phyloP scores from a whole-genome alignment of 805 yeast species.

The Metschnikowia borealis region DNA sequence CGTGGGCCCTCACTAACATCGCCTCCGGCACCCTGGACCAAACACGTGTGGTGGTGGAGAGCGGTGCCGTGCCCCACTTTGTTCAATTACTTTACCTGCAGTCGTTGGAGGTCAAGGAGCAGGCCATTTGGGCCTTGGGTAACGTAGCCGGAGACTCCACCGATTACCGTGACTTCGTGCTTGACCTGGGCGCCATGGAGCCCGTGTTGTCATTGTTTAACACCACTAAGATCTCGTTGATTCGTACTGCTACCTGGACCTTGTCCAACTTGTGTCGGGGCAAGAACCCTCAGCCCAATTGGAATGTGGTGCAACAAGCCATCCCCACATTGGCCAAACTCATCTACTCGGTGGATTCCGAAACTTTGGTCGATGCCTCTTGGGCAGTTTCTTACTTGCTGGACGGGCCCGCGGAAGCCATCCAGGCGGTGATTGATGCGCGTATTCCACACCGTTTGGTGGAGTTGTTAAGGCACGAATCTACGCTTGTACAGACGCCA shows the following conservation, averaged over 20 bases:
- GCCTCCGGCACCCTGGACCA: slow-evolving; percentile 92
- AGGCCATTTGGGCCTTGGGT: slow-evolving; percentile 99
- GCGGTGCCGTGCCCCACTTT: slow-evolving; percentile 91
- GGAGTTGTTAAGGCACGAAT: slow-evolving; percentile 79
- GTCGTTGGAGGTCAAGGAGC: slow-evolving; percentile 91
- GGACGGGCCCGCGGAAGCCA: slow-evolving; percentile 89
- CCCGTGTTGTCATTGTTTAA: slow-evolving; percentile 79
- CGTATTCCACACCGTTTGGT: slow-evolving; percentile 93
- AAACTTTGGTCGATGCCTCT: slow-evolving; percentile 94
- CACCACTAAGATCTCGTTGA: slow-evolving; percentile 79
- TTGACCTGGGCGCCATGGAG: slow-evolving; percentile 80
- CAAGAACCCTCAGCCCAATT: slow-evolving; percentile 92
- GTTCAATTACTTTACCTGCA: slow-evolving; percentile 76
- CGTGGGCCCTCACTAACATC: slow-evolving; percentile 99
- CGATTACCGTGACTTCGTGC: slow-evolving; percentile 81
- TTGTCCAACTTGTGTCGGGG: slow-evolving; percentile 95
- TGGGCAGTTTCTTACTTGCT: slow-evolving; percentile 97
- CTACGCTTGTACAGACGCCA: slow-evolving; percentile 90
- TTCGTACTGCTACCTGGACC: slow-evolving; percentile 98
- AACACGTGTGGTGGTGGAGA: slow-evolving; percentile 84
- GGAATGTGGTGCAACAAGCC: slow-evolving; percentile 82
- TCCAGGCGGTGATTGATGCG: slow-evolving; percentile 95
- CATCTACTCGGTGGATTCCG: slow-evolving; percentile 85
- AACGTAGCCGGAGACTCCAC: slow-evolving; percentile 98
- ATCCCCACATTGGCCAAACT: slow-evolving; percentile 89